A percentile compares a stretch with the other conserved stretches of the same genome.
These are phyloP conservation scores for Thraustotheca clavata DNA, from an alignment of 352 stramenopile genomes.

Conservation along the genomic window DNA sequence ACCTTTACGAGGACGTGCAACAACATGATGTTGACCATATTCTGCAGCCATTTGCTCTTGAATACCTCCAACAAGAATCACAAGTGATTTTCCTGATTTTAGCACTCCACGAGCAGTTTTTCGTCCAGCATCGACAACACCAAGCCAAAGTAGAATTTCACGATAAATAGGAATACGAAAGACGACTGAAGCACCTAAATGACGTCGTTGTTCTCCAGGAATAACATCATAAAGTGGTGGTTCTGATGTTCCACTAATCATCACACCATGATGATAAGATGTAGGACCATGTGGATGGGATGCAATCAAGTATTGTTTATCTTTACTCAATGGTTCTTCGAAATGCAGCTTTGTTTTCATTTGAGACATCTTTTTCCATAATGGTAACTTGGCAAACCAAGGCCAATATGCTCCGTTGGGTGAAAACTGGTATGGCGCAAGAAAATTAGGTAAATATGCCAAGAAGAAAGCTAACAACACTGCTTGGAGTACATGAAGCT, in stretches of 20 bases:
- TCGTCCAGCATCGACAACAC: constrained; percentile 62
- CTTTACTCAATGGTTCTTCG: constrained; percentile 47
- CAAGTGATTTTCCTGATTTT: constrained; percentile 55
- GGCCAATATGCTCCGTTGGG: not conserved
- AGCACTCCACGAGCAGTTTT: constrained; percentile 47
- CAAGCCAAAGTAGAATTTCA: constrained; percentile 68
- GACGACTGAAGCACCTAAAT: constrained; percentile 65
- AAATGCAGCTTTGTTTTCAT: constrained; percentile 58
- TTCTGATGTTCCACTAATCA: constrained; percentile 47
- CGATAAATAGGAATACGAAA: constrained; percentile 70
- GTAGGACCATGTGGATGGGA: constrained; percentile 68
- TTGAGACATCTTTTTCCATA: constrained; percentile 25
- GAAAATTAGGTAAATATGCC: constrained; percentile 5
- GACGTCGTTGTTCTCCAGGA: constrained; percentile 44
- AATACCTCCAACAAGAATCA: constrained; percentile 75
- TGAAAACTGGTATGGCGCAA: not conserved
- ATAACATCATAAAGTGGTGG: constrained; percentile 66
- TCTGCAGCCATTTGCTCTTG: constrained; percentile 76
- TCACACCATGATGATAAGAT: constrained; percentile 55
- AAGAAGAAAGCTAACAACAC: not conserved
- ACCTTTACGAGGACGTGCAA: constrained; percentile 70
- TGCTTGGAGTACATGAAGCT: not conserved
- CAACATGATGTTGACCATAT: constrained; percentile 59
- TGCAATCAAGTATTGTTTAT: constrained; percentile 69
- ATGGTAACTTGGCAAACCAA: constrained; percentile 24